Evolutionary conservation across 345 rosid genomes (phyloP), one percentile per base, ranked within the genome.

Genomic region (Pistacia integerrima): DNA sequence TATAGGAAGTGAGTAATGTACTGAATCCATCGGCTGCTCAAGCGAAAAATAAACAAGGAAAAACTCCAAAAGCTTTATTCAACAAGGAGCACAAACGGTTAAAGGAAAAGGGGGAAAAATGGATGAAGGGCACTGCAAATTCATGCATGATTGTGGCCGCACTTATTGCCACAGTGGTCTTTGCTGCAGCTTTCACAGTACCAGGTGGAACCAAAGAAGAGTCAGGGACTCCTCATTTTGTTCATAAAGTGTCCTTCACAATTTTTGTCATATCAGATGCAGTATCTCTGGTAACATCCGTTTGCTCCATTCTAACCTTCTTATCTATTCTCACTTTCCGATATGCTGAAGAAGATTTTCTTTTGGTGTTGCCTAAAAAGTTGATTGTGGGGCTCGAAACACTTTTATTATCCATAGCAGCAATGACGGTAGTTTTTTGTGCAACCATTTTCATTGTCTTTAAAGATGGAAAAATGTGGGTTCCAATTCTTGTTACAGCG

Each of bases 111-210:
- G 51, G 74, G 17, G 74, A 70, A 62, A 35, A 49, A 68, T 49
- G 72, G 72, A 64, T 74, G 38, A 64, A 33, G 36, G 22, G 25
- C 11, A 73, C 60, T 16, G 62, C 63, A 18, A 36, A 20, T 11
- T 64, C 77, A 5, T 51, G 78, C 18, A 75, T 75, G 78, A 8
- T 76, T 6, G 74, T 62, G 12, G 73, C 69, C 10, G 35, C 69
- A 33, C 74, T 76, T n/a, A 52, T 76, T 5, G 54, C 69, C 51
- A 35, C 62, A 0, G 28, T 69, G 16, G 74, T 38, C 13, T 69
- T 76, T 16, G 74, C 64, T 0, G 74, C 79, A n/a, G 74, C 62
- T 48, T 60, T 68, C 56, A 48, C 74, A 0, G 35, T 78, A 10
- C 77, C 82, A 6, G 78, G 78, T 1, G 74, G 78, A 10, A 69